These are phyloP conservation scores for Candida glaebosa DNA, from an alignment of 805 yeast genomes.

Conservation along the genomic window DNA sequence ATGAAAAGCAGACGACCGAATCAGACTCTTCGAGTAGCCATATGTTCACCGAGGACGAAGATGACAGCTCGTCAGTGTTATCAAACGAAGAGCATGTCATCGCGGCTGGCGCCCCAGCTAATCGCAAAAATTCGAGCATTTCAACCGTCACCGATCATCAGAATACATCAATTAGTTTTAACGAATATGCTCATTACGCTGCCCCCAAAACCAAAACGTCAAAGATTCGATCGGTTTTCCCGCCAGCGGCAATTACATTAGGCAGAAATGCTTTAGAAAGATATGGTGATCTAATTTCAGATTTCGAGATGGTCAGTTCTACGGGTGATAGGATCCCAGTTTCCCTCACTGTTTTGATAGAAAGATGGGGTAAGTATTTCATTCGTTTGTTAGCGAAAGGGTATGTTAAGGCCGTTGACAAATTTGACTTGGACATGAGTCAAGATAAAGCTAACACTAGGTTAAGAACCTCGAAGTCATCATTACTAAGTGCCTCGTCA, in stretches of 20 bases:
- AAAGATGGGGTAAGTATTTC: slow-evolving; percentile 76
- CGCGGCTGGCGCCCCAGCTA: neutral
- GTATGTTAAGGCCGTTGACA: slow-evolving; percentile 55
- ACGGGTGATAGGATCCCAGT: slow-evolving; percentile 68
- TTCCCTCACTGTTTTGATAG: slow-evolving; percentile 57
- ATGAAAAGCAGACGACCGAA: slow-evolving; percentile 7
- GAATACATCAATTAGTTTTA: slow-evolving; percentile 43
- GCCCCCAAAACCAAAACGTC: slow-evolving; percentile 69
- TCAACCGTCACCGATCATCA: slow-evolving; percentile 16
- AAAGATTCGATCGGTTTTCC: slow-evolving; percentile 65
- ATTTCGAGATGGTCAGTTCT: slow-evolving; percentile 67
- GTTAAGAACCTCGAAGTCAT: slow-evolving; percentile 10
- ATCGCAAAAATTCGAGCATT: slow-evolving; percentile 17
- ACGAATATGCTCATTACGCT: slow-evolving; percentile 69
- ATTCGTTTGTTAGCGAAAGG: slow-evolving; percentile 59
- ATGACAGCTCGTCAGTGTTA: slow-evolving; percentile 2
- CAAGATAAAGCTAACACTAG: slow-evolving; percentile 7
- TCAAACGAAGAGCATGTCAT: slow-evolving; percentile 2
- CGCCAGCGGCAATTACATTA: slow-evolving; percentile 72
- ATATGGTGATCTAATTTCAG: slow-evolving; percentile 59
- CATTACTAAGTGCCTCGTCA: slow-evolving; percentile 6
- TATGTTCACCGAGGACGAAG: slow-evolving; percentile 6
- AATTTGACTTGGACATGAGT: slow-evolving; percentile 28
- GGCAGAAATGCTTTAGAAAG: slow-evolving; percentile 74
- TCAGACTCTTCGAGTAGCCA: slow-evolving; percentile 7